Percentiles rank a stretch among this genome's conserved stretches.
phyloP scores from a whole-genome alignment of 495 filamentous ascomycete species.

The Lasiosphaeria miniovina region DNA sequence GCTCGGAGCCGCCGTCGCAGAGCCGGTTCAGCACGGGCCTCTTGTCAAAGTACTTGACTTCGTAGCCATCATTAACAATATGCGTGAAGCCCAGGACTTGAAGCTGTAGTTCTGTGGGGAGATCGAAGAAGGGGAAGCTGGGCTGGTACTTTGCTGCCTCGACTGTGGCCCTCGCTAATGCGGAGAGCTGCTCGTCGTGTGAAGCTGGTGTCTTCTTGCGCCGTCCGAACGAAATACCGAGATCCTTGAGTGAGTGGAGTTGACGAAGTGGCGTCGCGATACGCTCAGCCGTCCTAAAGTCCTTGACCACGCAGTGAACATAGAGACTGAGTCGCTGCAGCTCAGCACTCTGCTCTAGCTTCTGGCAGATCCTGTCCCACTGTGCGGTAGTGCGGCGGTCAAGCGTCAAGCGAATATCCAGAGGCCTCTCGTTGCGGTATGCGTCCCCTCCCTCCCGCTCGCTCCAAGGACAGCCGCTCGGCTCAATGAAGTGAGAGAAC shows the following conservation, averaged over 20 bases:
- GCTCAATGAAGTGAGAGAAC: background rate
- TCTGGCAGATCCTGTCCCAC: constrained; percentile 3
- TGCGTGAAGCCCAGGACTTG: constrained; percentile 2
- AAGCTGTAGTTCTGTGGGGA: constrained; percentile 4
- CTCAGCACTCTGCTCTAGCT: constrained; percentile 1
- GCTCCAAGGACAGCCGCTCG: constrained; percentile 1
- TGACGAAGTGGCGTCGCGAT: constrained; percentile 3
- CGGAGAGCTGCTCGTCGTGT: constrained; percentile 4
- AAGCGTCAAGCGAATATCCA: constrained; percentile 2
- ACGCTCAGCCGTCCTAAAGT: constrained; percentile 3
- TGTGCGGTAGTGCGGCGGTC: background rate
- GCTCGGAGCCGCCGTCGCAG: constrained; percentile 3
- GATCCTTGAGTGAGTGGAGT: constrained; percentile 3
- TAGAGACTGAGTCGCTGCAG: constrained; percentile 2
- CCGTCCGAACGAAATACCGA: constrained; percentile 5
- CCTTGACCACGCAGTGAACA: constrained; percentile 1
- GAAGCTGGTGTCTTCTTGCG: constrained; percentile 1
- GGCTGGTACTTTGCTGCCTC: constrained; percentile 1
- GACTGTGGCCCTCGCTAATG: constrained; percentile 2
- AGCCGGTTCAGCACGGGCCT: constrained; percentile 3
- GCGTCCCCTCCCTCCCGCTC: background rate
- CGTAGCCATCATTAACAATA: constrained; percentile 1
- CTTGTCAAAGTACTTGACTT: constrained; percentile 2
- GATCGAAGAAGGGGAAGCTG: constrained; percentile 7
- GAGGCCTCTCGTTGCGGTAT: constrained; percentile 1